phyloP scores from a whole-genome alignment of 805 yeast genomes.

The Metschnikowia dekortorum region DNA sequence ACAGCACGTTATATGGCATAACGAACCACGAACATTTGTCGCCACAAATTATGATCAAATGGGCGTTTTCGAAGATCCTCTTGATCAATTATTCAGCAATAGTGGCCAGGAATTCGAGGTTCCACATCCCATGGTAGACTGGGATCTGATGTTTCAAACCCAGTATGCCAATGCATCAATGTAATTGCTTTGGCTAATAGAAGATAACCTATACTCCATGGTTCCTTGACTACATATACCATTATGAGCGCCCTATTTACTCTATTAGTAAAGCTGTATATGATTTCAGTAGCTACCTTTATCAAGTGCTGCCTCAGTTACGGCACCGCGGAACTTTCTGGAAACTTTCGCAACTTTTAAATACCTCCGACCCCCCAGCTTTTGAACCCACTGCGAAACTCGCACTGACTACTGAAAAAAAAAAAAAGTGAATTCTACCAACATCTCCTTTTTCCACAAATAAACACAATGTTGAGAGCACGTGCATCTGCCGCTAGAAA shows the following conservation, averaged over 20 bases:
- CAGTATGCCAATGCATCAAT: not conserved
- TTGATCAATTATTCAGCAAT: constrained; percentile 13
- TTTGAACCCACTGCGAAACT: constrained; percentile 2
- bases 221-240: not conserved
- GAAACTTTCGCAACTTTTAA: constrained; percentile 13
- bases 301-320: not conserved
- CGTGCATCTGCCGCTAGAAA: constrained; percentile 40
- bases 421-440: not conserved
- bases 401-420: not conserved
- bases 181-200: not conserved
- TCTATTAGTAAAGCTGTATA: not conserved
- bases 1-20: not conserved
- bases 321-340: constrained; percentile 14
- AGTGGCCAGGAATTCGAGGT: constrained; percentile 13
- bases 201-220: not conserved
- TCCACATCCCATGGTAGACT: constrained; percentile 7
- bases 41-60: not conserved
- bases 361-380: constrained; percentile 8
- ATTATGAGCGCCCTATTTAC: not conserved
- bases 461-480: constrained; percentile 43
- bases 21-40: not conserved
- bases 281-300: not conserved
- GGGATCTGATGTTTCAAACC: constrained; percentile 13
- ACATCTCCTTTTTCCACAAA: not conserved
- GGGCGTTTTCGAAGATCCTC: constrained; percentile 1